Conservation (phyloP, 2,329 filamentous ascomycete genomes). For the Onygena corvina region DNA sequence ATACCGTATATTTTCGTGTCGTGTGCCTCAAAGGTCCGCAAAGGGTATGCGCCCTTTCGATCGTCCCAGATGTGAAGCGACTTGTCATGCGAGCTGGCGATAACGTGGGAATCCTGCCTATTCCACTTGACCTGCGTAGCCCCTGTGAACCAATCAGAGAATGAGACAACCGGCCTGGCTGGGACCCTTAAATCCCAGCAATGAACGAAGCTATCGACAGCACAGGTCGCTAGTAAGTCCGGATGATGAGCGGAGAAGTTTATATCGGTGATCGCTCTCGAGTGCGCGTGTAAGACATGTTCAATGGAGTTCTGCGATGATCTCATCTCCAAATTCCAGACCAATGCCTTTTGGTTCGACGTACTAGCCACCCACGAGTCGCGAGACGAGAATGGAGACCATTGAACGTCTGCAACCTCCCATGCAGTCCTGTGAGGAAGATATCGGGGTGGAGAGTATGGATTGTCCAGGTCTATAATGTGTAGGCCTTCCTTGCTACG, state of each 20-base stretch:
- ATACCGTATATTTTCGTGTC: slow-evolving; percentile 89
- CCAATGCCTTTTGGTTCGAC: slow-evolving; percentile 83
- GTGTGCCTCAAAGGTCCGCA: slow-evolving; percentile 77
- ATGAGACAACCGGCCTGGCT: slow-evolving; percentile 60
- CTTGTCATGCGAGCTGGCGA: slow-evolving; percentile 83
- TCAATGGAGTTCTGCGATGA: slow-evolving; percentile 69
- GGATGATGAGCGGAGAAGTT: slow-evolving; percentile 92
- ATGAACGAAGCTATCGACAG: slow-evolving; percentile 85
- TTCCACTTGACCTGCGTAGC: slow-evolving; percentile 95
- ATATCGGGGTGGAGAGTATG: slow-evolving; percentile 73
- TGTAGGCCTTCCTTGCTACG: slow-evolving; percentile 66
- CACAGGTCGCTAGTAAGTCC: slow-evolving; percentile 77
- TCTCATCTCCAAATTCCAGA: slow-evolving; percentile 76
- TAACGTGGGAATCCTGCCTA: slow-evolving; percentile 68
- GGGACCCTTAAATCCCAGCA: slow-evolving; percentile 78
- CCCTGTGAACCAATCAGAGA: slow-evolving; percentile 86
- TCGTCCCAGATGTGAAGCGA: slow-evolving; percentile 86
- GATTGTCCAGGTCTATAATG: slow-evolving; percentile 83
- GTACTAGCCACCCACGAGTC: slow-evolving; percentile 93
- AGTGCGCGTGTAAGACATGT: slow-evolving; percentile 74
- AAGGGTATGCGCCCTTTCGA: slow-evolving; percentile 61
- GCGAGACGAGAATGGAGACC: slow-evolving; percentile 81
- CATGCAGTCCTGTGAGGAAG: slow-evolving; percentile 80
- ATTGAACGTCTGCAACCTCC: slow-evolving; percentile 92
- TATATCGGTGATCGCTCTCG: slow-evolving; percentile 84